Conservation (phyloP, 2,329 filamentous ascomycete species). For the Xylogone sp. region DNA sequence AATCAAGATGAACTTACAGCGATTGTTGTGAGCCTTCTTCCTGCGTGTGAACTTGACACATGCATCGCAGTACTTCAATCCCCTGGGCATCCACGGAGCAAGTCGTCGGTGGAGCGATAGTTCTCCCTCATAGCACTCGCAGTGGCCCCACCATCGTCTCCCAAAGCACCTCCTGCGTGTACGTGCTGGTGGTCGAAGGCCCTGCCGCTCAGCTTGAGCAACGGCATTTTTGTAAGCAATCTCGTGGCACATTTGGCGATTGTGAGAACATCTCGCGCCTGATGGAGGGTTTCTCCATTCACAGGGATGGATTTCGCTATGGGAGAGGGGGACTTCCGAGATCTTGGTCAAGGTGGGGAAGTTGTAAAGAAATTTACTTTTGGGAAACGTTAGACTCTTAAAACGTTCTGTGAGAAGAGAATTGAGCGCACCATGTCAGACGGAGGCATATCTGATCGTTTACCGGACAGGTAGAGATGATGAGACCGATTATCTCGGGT, state of each 20-base stretch:
- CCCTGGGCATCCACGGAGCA: conserved; percentile 17
- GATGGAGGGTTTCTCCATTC: too few relatives aligned
- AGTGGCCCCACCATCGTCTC: conserved; percentile 10
- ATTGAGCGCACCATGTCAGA: conserved; percentile 20
- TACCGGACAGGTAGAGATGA: conserved; percentile 16
- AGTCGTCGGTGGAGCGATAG: conserved; percentile 15
- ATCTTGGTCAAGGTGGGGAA: too few relatives aligned
- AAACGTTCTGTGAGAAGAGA: background rate
- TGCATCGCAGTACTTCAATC: conserved; percentile 17
- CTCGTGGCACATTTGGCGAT: conserved; percentile 14
- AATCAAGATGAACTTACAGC: too few relatives aligned
- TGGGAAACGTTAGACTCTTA: too few relatives aligned
- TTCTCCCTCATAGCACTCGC: conserved; percentile 13
- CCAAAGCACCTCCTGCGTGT: conserved; percentile 8
- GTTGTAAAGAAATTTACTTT: too few relatives aligned
- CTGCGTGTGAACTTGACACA: conserved; percentile 20
- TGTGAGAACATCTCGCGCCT: background rate
- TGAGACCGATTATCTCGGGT: conserved; percentile 19
- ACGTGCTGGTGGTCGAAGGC: too few relatives aligned
- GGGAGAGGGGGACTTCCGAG: too few relatives aligned
- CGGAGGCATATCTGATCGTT: conserved; percentile 22
- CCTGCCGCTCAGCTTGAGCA: too few relatives aligned
- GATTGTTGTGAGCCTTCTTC: conserved; percentile 14
- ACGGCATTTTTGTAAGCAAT: conserved; percentile 5
- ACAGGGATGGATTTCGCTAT: too few relatives aligned